phyloP scores from a whole-genome alignment of 768 basidiomycete genomes.

The Punctularia strigosozonata region DNA sequence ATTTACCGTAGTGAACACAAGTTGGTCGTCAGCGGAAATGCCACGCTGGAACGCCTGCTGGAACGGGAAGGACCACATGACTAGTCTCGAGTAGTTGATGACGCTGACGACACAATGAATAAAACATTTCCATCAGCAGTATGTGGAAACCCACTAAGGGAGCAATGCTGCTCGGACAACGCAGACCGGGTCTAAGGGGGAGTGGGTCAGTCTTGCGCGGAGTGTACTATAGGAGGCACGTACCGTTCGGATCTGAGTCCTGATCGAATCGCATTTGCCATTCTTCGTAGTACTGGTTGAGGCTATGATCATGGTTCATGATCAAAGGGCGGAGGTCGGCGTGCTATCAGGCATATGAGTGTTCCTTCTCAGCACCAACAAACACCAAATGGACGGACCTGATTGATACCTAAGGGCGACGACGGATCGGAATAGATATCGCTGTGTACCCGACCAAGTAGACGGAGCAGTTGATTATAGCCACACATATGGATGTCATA shows the following conservation, averaged over 20 bases:
- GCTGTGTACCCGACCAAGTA: conserved; percentile 66
- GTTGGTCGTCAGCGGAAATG: conserved; percentile 43
- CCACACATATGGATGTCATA: conserved; percentile 70
- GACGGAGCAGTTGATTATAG: conserved; percentile 56
- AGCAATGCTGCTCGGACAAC: conserved; percentile 53
- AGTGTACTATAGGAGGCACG: conserved; percentile 1
- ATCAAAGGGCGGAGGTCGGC: conserved; percentile 62
- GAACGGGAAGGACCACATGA: conserved; percentile 83
- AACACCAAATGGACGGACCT: conserved; percentile 28
- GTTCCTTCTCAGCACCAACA: neutral
- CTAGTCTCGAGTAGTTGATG: conserved; percentile 65
- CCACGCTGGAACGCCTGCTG: conserved; percentile 72
- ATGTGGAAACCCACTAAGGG: conserved; percentile 49
- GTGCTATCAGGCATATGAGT: conserved; percentile 27
- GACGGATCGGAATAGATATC: conserved; percentile 64
- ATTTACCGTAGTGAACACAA: conserved; percentile 58
- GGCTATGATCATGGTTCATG: conserved; percentile 41
- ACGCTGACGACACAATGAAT: conserved; percentile 30
- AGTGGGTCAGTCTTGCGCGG: neutral
- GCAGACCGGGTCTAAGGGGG: conserved; percentile 38
- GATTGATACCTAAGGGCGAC: conserved; percentile 59
- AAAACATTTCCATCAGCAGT: conserved; percentile 6
- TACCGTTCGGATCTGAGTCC: conserved; percentile 49
- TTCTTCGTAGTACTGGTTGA: conserved; percentile 52
- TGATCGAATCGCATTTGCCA: conserved; percentile 49